Percentiles rank a stretch among this genome's conserved stretches.
These are phyloP conservation scores for Chlorencoelia australis DNA, from an alignment of 2,329 filamentous ascomycete genomes.

Conservation along the genomic window DNA sequence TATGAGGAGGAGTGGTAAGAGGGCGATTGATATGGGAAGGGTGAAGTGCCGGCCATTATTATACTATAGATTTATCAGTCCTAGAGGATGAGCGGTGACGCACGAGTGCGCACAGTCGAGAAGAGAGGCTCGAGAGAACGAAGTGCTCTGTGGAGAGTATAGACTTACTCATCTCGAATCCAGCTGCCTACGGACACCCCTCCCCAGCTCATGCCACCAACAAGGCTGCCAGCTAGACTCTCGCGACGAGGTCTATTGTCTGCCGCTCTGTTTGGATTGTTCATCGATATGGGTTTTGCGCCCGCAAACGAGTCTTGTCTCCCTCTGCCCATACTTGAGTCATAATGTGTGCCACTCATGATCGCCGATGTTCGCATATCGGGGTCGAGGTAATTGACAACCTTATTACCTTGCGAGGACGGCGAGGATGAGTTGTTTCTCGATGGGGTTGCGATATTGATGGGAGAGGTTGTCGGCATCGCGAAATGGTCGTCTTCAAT, in stretches of 20 bases:
- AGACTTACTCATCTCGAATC: conserved; percentile 91
- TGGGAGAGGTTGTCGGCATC: conserved; percentile 27
- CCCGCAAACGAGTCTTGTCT: conserved; percentile 57
- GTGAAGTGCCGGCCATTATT: conserved; percentile 93
- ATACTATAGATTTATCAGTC: conserved; percentile 48
- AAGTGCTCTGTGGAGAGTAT: conserved; percentile 1
- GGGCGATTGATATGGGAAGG: conserved; percentile 80
- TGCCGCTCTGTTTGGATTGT: conserved; percentile 50
- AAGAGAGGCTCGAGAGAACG: conserved; percentile 4
- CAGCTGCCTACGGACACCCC: conserved; percentile 93
- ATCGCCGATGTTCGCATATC: conserved; percentile 34
- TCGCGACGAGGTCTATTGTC: conserved; percentile 49
- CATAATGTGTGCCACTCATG: conserved; percentile 44
- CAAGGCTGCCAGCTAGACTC: conserved; percentile 52
- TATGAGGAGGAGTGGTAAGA: conserved; percentile 96
- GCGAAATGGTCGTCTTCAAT: conserved; percentile 8
- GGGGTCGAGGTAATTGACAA: conserved; percentile 18
- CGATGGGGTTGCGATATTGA: conserved; percentile 26
- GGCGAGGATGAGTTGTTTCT: conserved; percentile 27
- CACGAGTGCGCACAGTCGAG: conserved; percentile 17
- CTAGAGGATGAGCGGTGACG: conserved; percentile 1
- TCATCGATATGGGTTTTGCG: conserved; percentile 57
- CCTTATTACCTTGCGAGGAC: conserved; percentile 28
- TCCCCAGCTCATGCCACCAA: conserved; percentile 92
- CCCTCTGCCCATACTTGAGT: conserved; percentile 40